phyloP scores from a whole-genome alignment of 164 flowering plant genomes.

The Euptelea pleiosperma region DNA sequence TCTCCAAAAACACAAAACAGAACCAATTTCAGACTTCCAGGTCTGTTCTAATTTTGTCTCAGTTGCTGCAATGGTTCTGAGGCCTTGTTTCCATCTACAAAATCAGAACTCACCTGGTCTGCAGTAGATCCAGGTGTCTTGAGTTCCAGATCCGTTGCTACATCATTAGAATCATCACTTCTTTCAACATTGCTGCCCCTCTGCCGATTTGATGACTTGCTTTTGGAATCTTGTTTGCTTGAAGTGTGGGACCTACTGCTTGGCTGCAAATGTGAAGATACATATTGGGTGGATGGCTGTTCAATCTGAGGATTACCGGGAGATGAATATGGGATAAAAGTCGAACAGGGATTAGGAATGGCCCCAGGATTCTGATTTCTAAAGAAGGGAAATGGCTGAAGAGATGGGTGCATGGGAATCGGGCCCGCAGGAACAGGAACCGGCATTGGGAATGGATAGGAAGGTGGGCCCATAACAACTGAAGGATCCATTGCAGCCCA shows the following conservation, averaged over 20 bases:
- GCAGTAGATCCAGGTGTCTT: slow-evolving; percentile 69
- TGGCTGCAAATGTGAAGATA: slow-evolving; percentile 36
- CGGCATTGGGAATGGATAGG: slow-evolving; percentile 72
- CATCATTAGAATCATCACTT: slow-evolving; percentile 53
- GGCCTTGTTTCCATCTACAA: background rate
- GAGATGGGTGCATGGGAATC: slow-evolving; percentile 76
- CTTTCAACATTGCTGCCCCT: slow-evolving; percentile 35
- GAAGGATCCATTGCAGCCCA: slow-evolving; percentile 79
- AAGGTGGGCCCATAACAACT: slow-evolving; percentile 67
- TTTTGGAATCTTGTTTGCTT: slow-evolving; percentile 50
- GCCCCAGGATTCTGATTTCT: slow-evolving; percentile 40
- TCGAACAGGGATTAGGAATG: slow-evolving; percentile 37
- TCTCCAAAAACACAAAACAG: background rate
- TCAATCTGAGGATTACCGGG: slow-evolving; percentile 47
- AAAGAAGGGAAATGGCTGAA: slow-evolving; percentile 76
- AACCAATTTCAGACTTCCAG: background rate
- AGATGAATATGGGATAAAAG: slow-evolving; percentile 58
- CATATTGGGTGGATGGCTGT: slow-evolving; percentile 45
- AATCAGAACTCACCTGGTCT: slow-evolving; percentile 40
- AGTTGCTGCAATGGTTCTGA: background rate
- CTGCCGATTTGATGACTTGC: slow-evolving; percentile 38
- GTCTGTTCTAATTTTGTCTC: background rate
- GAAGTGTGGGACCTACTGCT: slow-evolving; percentile 42
- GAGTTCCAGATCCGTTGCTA: slow-evolving; percentile 69
- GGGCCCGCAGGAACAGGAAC: slow-evolving; percentile 63